phyloP scores from a whole-genome alignment of 2,329 filamentous ascomycete species.

The Epichloe typhina region DNA sequence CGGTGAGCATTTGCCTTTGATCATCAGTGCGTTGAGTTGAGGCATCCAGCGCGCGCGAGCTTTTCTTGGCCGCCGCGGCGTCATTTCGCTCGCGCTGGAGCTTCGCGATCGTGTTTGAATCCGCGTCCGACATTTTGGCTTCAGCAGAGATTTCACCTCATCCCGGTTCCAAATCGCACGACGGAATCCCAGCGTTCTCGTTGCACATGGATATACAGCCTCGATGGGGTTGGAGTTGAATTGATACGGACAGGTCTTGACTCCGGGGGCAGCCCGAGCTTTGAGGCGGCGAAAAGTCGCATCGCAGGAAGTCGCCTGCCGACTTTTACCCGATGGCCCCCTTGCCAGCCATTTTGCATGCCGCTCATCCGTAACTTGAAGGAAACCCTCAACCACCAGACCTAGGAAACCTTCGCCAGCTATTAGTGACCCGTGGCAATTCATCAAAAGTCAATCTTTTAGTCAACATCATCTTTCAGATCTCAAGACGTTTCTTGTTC shows the following conservation, averaged over 20 bases:
- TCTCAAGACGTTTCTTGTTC: too few relatives aligned
- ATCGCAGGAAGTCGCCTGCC: conserved; percentile 7
- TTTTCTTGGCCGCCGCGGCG: conserved; percentile 63
- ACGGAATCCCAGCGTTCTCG: conserved; percentile 19
- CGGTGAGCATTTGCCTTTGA: conserved; percentile 83
- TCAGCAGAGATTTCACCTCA: conserved; percentile 23
- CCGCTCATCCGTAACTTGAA: not conserved
- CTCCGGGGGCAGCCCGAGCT: not conserved
- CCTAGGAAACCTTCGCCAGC: not conserved
- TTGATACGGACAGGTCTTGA: conserved; percentile 7
- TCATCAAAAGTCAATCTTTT: too few relatives aligned
- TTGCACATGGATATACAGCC: conserved; percentile 22
- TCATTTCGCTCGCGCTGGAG: conserved; percentile 90
- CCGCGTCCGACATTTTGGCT: conserved; percentile 56
- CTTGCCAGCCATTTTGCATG: not conserved
- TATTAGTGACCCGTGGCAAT: too few relatives aligned
- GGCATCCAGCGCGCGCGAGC: conserved; percentile 65
- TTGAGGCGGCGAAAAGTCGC: conserved; percentile 20
- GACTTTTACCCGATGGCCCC: conserved; percentile 19
- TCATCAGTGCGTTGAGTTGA: conserved; percentile 74
- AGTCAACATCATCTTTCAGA: too few relatives aligned
- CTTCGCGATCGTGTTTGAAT: conserved; percentile 77
- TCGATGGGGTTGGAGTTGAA: conserved; percentile 11
- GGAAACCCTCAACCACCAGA: not conserved
- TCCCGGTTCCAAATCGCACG: conserved; percentile 29